These are phyloP conservation scores for Colletotrichum sp. DNA, from an alignment of 2,329 filamentous ascomycete genomes.

Conservation along the genomic window DNA sequence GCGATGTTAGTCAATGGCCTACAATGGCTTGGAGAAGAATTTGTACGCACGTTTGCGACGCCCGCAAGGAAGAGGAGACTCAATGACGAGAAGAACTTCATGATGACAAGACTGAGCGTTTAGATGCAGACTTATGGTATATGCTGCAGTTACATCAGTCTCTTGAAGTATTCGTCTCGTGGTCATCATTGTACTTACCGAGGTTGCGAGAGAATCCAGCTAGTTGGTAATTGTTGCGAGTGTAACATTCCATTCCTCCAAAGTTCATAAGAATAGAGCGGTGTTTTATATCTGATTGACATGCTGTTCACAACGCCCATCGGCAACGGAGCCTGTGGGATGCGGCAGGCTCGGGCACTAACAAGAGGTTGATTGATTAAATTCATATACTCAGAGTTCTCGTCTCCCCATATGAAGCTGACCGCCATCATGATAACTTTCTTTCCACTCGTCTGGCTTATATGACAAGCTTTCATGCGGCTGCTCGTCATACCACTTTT, in stretches of 20 bases:
- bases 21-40: accelerated
- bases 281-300: background rate
- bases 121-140: background rate
- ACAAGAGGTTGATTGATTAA: background rate
- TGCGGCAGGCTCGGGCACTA: background rate
- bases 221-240: background rate
- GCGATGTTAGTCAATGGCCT: accelerated
- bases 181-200: background rate
- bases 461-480: background rate
- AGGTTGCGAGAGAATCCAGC: background rate
- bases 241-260: accelerated
- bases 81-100: background rate
- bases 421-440: background rate
- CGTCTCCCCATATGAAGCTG: background rate
- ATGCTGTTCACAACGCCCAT: background rate
- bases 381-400: background rate
- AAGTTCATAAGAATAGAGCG: accelerated
- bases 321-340: background rate
- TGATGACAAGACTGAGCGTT: background rate
- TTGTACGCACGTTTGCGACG: background rate
- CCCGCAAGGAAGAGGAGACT: background rate
- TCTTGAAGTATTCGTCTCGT: background rate
- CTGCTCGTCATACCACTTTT: too few relatives aligned
- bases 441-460: background rate
- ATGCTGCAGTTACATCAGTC: background rate